A percentile compares a stretch with the other conserved stretches of the same genome.
Evolutionary conservation across 768 basidiomycete genomes (phyloP).

Genomic region (Tylopilus felleus): DNA sequence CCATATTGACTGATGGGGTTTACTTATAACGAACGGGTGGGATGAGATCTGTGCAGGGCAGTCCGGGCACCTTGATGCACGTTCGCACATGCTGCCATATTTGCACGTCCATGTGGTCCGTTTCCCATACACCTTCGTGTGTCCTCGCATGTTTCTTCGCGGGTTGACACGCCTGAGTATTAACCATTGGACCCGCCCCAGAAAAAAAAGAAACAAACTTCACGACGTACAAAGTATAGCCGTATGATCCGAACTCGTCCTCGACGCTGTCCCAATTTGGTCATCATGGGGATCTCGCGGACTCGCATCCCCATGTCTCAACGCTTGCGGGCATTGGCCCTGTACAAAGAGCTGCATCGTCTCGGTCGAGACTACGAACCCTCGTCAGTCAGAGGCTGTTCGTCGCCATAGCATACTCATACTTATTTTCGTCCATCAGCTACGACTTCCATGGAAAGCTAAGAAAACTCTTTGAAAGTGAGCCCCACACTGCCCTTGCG

Average conservation of each 20-base stretch:
- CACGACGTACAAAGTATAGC: no score
- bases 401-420: conserved; percentile 10
- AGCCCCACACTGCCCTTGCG: conserved; percentile 16
- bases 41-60: neutral
- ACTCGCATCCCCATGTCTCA: conserved; percentile 40
- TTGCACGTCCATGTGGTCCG: no score
- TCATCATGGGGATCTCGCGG: neutral
- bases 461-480: conserved; percentile 71
- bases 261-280: conserved; percentile 3
- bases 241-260: no score
- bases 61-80: conserved; percentile 28
- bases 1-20: neutral
- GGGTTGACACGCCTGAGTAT: no score
- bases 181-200: no score
- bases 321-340: conserved; percentile 60
- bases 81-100: conserved; percentile 22
- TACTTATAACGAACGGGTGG: neutral
- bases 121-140: no score
- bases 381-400: conserved; percentile 47
- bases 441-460: conserved; percentile 78
- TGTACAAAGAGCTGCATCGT: conserved; percentile 82
- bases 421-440: conserved; percentile 35
- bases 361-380: conserved; percentile 83
- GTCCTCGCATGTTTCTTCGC: no score
- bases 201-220: no score